A percentile compares a stretch with the other conserved stretches of the same genome.
Evolutionary conservation across 768 basidiomycete genomes (phyloP).

Genomic region (Lentinula aciculospora): DNA sequence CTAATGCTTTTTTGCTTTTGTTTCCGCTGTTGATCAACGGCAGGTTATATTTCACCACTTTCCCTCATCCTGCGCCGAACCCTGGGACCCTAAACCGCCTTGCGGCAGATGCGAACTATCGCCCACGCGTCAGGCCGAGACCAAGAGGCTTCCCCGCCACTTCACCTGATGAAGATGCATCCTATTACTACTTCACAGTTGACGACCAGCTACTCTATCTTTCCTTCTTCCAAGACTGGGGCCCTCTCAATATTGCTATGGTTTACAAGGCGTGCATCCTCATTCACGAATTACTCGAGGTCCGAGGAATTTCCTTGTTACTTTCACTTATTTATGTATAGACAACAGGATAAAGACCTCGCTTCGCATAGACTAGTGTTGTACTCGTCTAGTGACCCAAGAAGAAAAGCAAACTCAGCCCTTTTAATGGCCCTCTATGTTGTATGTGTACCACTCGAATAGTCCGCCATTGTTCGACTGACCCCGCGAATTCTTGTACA

Average conservation of each 20-base stretch:
- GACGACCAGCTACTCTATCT: conserved; percentile 91
- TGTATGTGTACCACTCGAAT: conserved; percentile 40
- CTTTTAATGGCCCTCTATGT: conserved; percentile 91
- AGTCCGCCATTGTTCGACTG: conserved; percentile 9
- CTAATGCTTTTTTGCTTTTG: conserved; percentile 9
- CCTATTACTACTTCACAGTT: conserved; percentile 88
- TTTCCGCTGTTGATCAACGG: conserved; percentile 4
- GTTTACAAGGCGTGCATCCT: conserved; percentile 90
- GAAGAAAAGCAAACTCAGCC: conserved; percentile 89
- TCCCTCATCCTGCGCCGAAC: conserved; percentile 67
- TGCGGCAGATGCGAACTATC: conserved; percentile 42
- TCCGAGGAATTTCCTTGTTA: conserved; percentile 30
- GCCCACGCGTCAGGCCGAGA: conserved; percentile 58
- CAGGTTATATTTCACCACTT: conserved; percentile 89
- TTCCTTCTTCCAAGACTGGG: conserved; percentile 94
- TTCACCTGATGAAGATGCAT: conserved; percentile 68
- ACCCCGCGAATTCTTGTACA: conserved; percentile 23
- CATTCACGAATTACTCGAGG: conserved; percentile 85
- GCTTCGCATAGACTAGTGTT: conserved; percentile 73
- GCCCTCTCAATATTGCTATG: conserved; percentile 88
- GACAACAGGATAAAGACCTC: conserved; percentile 67
- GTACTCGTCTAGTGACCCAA: conserved; percentile 83
- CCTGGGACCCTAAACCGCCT: conserved; percentile 61
- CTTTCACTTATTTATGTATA: conserved; percentile 28
- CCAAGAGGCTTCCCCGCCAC: conserved; percentile 54